These are phyloP conservation scores for Diaporthe australafricana DNA, from an alignment of 2,329 filamentous ascomycete species.

Conservation along the genomic window DNA sequence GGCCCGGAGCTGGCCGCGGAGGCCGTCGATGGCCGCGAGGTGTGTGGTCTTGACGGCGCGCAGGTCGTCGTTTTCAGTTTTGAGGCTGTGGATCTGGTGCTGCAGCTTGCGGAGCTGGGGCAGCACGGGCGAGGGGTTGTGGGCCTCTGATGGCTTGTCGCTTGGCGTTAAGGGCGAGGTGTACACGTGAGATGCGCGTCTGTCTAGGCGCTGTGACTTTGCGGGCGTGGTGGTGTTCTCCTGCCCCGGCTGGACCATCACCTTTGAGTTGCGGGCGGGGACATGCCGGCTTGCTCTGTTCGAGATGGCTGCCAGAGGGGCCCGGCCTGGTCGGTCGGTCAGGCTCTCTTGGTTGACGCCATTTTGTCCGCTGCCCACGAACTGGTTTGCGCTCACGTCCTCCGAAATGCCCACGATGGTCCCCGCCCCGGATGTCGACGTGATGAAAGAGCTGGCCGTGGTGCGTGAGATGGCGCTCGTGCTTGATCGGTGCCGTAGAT, in stretches of 20 bases:
- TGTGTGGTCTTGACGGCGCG: slow-evolving; percentile 19
- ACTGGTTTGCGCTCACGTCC: slow-evolving; percentile 18
- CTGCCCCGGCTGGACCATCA: background rate
- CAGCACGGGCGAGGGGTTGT: background rate
- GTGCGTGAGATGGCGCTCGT: slow-evolving; percentile 10
- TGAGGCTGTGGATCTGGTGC: slow-evolving; percentile 22
- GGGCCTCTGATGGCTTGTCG: background rate
- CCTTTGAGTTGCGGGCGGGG: background rate
- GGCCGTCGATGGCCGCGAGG: slow-evolving; percentile 14
- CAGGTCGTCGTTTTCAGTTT: background rate
- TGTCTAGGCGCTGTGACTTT: background rate
- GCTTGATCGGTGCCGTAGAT: slow-evolving; percentile 2
- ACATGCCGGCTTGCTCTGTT: background rate
- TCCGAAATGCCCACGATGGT: slow-evolving; percentile 22
- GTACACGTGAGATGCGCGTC: background rate
- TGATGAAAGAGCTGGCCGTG: background rate
- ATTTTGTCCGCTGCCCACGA: background rate
- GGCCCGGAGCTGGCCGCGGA: slow-evolving; percentile 17
- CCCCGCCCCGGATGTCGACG: slow-evolving; percentile 20
- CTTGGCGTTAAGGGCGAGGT: background rate
- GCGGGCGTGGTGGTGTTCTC: background rate
- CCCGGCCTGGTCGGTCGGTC: background rate
- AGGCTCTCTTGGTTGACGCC: background rate
- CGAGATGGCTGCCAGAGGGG: background rate
- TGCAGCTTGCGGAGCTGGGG: slow-evolving; percentile 15